Evolutionary conservation across 2,329 filamentous ascomycete species (phyloP), one percentile per base, ranked within the genome.

Genomic region (Fonsecaea nubica): DNA sequence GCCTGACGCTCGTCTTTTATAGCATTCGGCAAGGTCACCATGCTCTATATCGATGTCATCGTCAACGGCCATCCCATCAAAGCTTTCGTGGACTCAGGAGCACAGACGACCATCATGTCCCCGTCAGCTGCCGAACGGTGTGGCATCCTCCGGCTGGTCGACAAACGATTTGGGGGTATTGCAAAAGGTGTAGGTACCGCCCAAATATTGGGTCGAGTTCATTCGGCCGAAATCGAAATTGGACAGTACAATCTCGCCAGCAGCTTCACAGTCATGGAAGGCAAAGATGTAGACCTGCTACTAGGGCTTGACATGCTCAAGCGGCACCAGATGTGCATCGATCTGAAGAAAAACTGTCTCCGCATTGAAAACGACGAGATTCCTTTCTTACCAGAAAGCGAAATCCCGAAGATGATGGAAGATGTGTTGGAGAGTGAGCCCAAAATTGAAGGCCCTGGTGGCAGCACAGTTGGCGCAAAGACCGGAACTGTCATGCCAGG

Each of bases 191-290:
- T 99, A 2, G 95, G 95, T 62, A 98, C 95, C 0, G 95, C 95
- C 30, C 91, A 89, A 65, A 98, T 99, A 73, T 89, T 99, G 21
- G 95, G 95, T 36, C 92, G 95, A 60, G 95, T 99, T 3, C 95
- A 99, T 78, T 92, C 92, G 25, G 95, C 95, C 9, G 92, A 94
- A 78, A 96, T 99, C 79, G 94, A 92, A 79, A 95, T 99, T 72
- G 95, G 94, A 61, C 88, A 86, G 50, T 87, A 94, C 69, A 93
- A 92, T 76, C 84, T 99, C 72, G 90, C 94, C 2, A 98, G 93
- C 81, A 95, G 93, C 66, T 99, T 99, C 78, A 99, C 95, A 2
- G 95, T 99, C 75, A 99, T 99, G 95, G 95, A 99, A 81, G 95
- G 95, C 71, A 99, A 98, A 80, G 89, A 92, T 60, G 95, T 99